A percentile compares a stretch with the other conserved stretches of the same genome.
These are phyloP conservation scores for Pyronema omphalodes DNA, from an alignment of 495 filamentous ascomycete genomes.

Conservation along the genomic window DNA sequence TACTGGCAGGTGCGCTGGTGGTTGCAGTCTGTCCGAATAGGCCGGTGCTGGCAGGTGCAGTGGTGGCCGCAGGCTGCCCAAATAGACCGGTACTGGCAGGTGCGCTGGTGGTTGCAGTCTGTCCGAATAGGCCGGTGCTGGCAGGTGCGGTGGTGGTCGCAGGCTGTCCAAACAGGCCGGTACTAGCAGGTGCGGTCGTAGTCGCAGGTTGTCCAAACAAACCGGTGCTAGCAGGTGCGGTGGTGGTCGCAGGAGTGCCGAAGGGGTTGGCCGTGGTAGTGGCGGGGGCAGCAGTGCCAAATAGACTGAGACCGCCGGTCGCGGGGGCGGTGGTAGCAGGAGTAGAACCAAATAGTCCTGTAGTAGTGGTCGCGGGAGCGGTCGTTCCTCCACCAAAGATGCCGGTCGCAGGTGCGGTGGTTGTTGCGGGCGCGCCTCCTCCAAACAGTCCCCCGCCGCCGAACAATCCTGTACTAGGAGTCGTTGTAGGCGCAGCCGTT, in stretches of 20 bases:
- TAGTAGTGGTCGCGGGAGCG: neutral
- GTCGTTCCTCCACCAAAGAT: constrained; percentile 11
- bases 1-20: neutral
- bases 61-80: neutral
- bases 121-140: constrained; percentile 12
- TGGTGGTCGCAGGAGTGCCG: constrained; percentile 10
- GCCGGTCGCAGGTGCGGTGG: neutral
- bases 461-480: neutral
- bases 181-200: constrained; percentile 1
- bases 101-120: neutral
- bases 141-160: constrained; percentile 5
- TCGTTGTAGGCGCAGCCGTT: neutral
- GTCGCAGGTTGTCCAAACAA: no score
- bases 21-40: neutral
- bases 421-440: neutral
- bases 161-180: constrained; percentile 8
- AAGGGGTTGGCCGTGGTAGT: no score
- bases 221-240: neutral
- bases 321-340: constrained; percentile 10
- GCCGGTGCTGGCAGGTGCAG: neutral
- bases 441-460: constrained; percentile 9
- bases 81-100: neutral
- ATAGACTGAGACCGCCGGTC: constrained; percentile 11
- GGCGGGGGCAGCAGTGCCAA: constrained; percentile 6
- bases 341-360: constrained; percentile 8